Evolutionary conservation across 768 basidiomycete species (phyloP), one percentile per base, ranked within the genome.

Genomic region (Amanita pseudoporphyria): DNA sequence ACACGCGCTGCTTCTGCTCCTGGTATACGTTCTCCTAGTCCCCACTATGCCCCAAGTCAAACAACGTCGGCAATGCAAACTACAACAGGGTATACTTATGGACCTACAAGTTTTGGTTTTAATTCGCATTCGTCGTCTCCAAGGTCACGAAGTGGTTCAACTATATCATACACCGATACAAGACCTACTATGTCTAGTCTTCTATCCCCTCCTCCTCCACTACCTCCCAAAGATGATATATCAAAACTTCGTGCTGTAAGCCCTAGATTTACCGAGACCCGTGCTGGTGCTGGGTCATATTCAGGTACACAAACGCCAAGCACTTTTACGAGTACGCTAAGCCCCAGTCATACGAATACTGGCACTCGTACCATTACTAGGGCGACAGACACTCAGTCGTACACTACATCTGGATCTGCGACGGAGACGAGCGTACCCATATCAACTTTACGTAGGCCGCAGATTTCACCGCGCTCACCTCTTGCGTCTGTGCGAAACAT

Each of bases 401-500:
- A 64, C 45, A 65, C 65, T 24, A 52, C 58, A 1, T 58, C 60
- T 5, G 52, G 50, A 21, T 60, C 62, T 5, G 57, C 61, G 41
- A 76, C 77, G 1, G 66, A 66, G 1, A 65, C 71, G 5, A 52
- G 61, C 1, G 74, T 75, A 1, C 76, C 81, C 1, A 73, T 72
- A 0, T 71, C 82, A 0, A 66, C 77, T 9, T 65, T 86, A 14
- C 79, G 81, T 33, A 74, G 82, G 36, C 79, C 81, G 2, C 78
- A 83, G 49, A 71, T 71, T 0, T 79, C 82, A 3, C 83, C 86
- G 3, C 76, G 83, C 7, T 84, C 82, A 3, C 84, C 87, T 1
- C 67, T 87, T 22, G 72, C 80, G 0, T 85, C 82, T 3, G 82
- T 91, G 19, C 76, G 84, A 28, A 89, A 89, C 54, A 79, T 89